Percentiles rank a stretch among this genome's conserved stretches.
These are phyloP conservation scores for Gillenia trifoliata DNA, from an alignment of 306 rosid species.

Conservation along the genomic window DNA sequence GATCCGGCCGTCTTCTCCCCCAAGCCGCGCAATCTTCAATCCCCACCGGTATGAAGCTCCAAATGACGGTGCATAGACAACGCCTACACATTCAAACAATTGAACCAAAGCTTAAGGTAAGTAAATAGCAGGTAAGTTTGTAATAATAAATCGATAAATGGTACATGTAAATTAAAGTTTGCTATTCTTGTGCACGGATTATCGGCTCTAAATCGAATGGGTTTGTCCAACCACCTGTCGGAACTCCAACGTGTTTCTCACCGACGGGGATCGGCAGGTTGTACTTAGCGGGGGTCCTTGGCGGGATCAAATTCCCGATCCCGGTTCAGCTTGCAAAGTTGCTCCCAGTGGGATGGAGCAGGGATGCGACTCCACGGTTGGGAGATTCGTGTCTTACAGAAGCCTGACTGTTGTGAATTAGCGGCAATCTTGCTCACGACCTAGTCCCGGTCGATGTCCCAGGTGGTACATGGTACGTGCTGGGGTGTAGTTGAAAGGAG, in stretches of 20 bases:
- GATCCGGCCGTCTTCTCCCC: slow-evolving; percentile 64
- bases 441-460: slow-evolving; percentile 53
- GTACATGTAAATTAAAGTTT: background rate
- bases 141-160: too few species aligned
- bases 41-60: slow-evolving; percentile 90
- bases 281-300: slow-evolving; percentile 61
- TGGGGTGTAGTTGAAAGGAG: slow-evolving; percentile 60
- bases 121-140: too few species aligned
- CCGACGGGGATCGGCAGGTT: too few species aligned
- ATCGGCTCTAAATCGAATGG: slow-evolving; percentile 70
- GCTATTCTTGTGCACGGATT: slow-evolving; percentile 50
- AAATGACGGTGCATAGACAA: slow-evolving; percentile 85
- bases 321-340: too few species aligned
- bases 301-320: slow-evolving; percentile 62
- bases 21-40: slow-evolving; percentile 65
- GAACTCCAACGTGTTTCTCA: slow-evolving; percentile 78
- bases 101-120: background rate
- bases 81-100: slow-evolving; percentile 35
- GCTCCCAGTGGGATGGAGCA: too few species aligned
- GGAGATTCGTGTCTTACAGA: slow-evolving; percentile 63
- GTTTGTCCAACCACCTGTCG: slow-evolving; percentile 79
- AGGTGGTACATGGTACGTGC: too few species aligned
- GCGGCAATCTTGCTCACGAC: slow-evolving; percentile 52
- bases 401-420: slow-evolving; percentile 64
- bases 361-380: slow-evolving; percentile 73